A percentile compares a stretch with the other conserved stretches of the same genome.
Evolutionary conservation across 2,329 filamentous ascomycete species (phyloP).

Genomic region (Calonectria pseudoturangicola): DNA sequence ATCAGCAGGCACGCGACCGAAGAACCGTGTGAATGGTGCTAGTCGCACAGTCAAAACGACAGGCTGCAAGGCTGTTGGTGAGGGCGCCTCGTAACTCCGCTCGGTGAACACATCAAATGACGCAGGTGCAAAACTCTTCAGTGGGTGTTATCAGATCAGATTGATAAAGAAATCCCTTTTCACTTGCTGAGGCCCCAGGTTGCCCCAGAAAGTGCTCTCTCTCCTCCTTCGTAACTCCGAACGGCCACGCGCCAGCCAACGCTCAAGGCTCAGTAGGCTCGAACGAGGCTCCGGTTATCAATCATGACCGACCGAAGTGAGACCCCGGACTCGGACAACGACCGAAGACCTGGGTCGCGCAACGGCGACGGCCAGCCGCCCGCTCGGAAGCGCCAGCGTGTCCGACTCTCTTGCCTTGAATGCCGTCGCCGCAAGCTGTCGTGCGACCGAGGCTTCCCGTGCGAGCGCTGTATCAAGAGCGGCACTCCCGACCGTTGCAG

Average conservation of each 20-base stretch:
- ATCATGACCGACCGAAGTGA: constrained; percentile 61
- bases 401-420: constrained; percentile 76
- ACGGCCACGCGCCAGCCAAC: constrained; percentile 50
- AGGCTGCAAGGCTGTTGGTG: constrained; percentile 7
- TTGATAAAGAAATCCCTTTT: constrained; percentile 62
- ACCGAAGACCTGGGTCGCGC: constrained; percentile 53
- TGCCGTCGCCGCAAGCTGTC: constrained; percentile 77
- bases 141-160: constrained; percentile 62
- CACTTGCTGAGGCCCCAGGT: constrained; percentile 54
- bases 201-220: constrained; percentile 45
- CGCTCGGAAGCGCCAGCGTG: constrained; percentile 75
- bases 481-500: constrained; percentile 76
- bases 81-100: constrained; percentile 57
- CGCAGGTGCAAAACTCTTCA: constrained; percentile 52
- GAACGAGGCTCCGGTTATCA: constrained; percentile 37
- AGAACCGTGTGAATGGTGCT: constrained; percentile 1
- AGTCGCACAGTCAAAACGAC: background rate
- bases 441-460: constrained; percentile 77
- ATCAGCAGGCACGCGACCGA: background rate
- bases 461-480: constrained; percentile 77
- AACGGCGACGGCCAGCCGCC: constrained; percentile 60
- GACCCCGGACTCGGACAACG: constrained; percentile 62
- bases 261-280: constrained; percentile 40
- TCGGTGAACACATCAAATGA: constrained; percentile 51
- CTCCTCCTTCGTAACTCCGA: constrained; percentile 61